A percentile compares a stretch with the other conserved stretches of the same genome.
Conservation (phyloP, 805 yeast species). For the Candida broadrunensis region DNA sequence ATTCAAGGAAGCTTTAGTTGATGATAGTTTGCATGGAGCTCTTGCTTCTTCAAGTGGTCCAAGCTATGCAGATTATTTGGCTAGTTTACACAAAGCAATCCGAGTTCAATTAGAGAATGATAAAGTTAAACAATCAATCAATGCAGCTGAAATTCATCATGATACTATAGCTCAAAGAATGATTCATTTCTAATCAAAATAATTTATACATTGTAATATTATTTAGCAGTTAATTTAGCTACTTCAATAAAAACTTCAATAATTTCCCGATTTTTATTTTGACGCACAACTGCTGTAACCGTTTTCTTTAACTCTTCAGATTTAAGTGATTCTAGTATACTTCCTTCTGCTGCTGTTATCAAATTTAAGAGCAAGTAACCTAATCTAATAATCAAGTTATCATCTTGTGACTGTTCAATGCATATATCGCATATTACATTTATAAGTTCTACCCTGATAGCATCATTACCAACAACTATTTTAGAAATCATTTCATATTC, state of each 20-base stretch:
- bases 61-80: slow-evolving; percentile 66
- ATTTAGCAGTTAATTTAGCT: slow-evolving; percentile 5
- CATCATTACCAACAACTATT: slow-evolving; percentile 15
- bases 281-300: background rate
- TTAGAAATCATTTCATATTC: slow-evolving; percentile 34
- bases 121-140: slow-evolving; percentile 27
- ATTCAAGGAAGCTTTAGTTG: slow-evolving; percentile 63
- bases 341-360: too few relatives aligned
- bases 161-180: slow-evolving; percentile 40
- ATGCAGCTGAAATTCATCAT: slow-evolving; percentile 19
- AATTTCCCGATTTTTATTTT: slow-evolving; percentile 5
- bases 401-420: slow-evolving; percentile 16
- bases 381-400: slow-evolving; percentile 27
- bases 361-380: slow-evolving; percentile 14
- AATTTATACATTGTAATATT: background rate
- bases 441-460: slow-evolving; percentile 14
- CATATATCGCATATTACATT: slow-evolving; percentile 19
- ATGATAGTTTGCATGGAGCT: slow-evolving; percentile 56
- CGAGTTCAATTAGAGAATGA: slow-evolving; percentile 51
- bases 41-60: slow-evolving; percentile 34
- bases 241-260: slow-evolving; percentile 13
- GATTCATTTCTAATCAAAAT: slow-evolving; percentile 26
- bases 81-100: slow-evolving; percentile 64
- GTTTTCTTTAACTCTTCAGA: background rate
- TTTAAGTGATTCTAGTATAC: too few relatives aligned